Evolutionary conservation across 2,329 filamentous ascomycete species (phyloP), one percentile per base, ranked within the genome.

Genomic region (Mycosphaerella sp.): DNA sequence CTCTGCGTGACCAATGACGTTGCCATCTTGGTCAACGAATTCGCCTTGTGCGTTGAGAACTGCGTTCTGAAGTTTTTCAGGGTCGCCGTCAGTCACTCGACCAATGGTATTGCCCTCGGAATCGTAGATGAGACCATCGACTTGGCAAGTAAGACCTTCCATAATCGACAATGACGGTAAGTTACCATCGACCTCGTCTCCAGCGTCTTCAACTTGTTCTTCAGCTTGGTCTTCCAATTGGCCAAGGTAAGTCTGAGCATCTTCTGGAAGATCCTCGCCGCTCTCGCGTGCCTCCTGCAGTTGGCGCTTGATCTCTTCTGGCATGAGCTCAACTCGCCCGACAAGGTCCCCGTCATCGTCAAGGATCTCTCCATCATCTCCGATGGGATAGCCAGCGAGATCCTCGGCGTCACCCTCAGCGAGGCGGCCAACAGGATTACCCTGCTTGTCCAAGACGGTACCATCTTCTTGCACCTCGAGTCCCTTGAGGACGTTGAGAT

Each of bases 341-440:
- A 80, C 74, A 18, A 79, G 72, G 56, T 78, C 73, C 18, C 77
- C 77, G 54, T 77, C 73, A 37, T 79, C 74, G 52, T 79, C 75
- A 18, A 79, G 71, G 27, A 80, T 79, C 59, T 79, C 75, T 51
- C 77, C 77, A 12, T 78, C 70, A 34, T 78, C 73, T 50, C 76
- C 75, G 52, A 78, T 76, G 13, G 68, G 69, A 62, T 78, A 78
- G 32, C 75, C 75, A 44, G 67, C 71, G 41, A 77, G 73, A 54
- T 77, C 74, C 62, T 77, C 74, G 17, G 74, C 74, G 50, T 77
- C 75, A 52, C 75, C 75, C 60, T 78, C 75, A 27, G 71, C 73
- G 37, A 78, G 73, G 44, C 70, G 70, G 49, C 74, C 75, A 47
- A 78, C 64, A 3, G 68, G 61, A 44, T 76, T 75, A 59, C 75